Percentiles rank a stretch among this genome's conserved stretches.
phyloP scores from a whole-genome alignment of 2,329 filamentous ascomycete genomes.

The Cladosporium sp. region DNA sequence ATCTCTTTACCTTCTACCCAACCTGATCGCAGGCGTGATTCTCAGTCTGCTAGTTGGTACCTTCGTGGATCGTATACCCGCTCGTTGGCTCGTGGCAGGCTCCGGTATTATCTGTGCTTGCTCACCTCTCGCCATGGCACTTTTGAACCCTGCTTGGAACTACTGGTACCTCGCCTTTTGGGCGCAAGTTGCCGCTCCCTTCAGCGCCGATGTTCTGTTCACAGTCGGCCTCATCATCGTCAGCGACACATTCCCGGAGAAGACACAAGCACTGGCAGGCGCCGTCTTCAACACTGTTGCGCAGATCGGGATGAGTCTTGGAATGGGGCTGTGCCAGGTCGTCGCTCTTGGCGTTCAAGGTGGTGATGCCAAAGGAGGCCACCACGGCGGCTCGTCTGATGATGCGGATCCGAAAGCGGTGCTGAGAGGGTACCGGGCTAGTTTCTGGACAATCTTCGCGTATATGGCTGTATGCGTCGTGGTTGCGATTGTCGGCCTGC shows the following conservation, averaged over 20 bases:
- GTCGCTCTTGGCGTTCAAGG: slow-evolving; percentile 14
- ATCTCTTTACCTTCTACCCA: slow-evolving; percentile 45
- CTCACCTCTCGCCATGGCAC: slow-evolving; percentile 21
- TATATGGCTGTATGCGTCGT: slow-evolving; percentile 34
- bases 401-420: slow-evolving; percentile 24
- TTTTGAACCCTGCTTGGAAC: slow-evolving; percentile 18
- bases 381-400: background rate
- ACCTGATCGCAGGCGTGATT: slow-evolving; percentile 43
- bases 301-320: slow-evolving; percentile 48
- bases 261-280: slow-evolving; percentile 48
- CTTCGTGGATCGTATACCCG: slow-evolving; percentile 25
- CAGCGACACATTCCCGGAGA: slow-evolving; percentile 35
- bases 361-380: background rate
- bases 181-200: slow-evolving; percentile 20
- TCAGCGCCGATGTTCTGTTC: slow-evolving; percentile 20
- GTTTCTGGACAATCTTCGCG: slow-evolving; percentile 45
- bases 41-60: slow-evolving; percentile 49
- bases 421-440: slow-evolving; percentile 44
- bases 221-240: slow-evolving; percentile 13
- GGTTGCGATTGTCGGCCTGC: slow-evolving; percentile 40
- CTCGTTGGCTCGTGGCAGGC: slow-evolving; percentile 29
- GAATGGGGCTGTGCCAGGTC: slow-evolving; percentile 28
- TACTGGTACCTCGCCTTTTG: slow-evolving; percentile 22
- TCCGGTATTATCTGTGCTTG: slow-evolving; percentile 23
- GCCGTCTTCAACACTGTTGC: slow-evolving; percentile 50